phyloP scores from a whole-genome alignment of 1,284 basidiomycete genomes.

The Nidula niveotomentosa region DNA sequence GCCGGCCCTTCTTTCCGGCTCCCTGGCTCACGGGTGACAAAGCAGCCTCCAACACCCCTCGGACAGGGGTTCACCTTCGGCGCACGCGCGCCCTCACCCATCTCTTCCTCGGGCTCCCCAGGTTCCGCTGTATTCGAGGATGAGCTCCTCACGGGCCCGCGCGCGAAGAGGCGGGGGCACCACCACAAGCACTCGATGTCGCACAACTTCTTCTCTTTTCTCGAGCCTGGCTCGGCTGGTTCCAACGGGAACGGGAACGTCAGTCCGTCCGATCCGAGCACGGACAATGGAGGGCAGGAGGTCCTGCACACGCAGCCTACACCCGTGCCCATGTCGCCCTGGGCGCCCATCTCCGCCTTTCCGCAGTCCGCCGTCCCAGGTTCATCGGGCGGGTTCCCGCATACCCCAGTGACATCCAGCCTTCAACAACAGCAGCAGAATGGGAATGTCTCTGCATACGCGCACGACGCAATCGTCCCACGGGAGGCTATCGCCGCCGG shows the following conservation, averaged over 20 bases:
- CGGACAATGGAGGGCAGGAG: constrained; percentile 6
- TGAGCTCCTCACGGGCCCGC: constrained; percentile 1
- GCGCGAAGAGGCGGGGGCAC: constrained; percentile 67
- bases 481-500: constrained; percentile 61
- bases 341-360: constrained; percentile 37
- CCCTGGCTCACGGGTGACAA: constrained; percentile 22
- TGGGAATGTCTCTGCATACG: no score
- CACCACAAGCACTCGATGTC: constrained; percentile 94
- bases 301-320: constrained; percentile 49
- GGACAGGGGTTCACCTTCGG: constrained; percentile 72
- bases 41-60: constrained; percentile 37
- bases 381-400: neutral
- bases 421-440: neutral
- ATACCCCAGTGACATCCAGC: neutral
- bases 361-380: constrained; percentile 11
- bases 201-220: constrained; percentile 91
- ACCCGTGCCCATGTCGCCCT: constrained; percentile 51
- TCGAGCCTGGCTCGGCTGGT: constrained; percentile 51
- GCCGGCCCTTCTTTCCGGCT: constrained; percentile 36
- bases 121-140: constrained; percentile 17
- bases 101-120: constrained; percentile 10
- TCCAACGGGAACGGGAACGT: neutral
- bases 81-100: constrained; percentile 34
- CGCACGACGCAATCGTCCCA: constrained; percentile 35
- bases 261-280: neutral